Evolutionary conservation across 441 rosid species (phyloP), one percentile per base, ranked within the genome.

Genomic region (Corymbia citriodora): DNA sequence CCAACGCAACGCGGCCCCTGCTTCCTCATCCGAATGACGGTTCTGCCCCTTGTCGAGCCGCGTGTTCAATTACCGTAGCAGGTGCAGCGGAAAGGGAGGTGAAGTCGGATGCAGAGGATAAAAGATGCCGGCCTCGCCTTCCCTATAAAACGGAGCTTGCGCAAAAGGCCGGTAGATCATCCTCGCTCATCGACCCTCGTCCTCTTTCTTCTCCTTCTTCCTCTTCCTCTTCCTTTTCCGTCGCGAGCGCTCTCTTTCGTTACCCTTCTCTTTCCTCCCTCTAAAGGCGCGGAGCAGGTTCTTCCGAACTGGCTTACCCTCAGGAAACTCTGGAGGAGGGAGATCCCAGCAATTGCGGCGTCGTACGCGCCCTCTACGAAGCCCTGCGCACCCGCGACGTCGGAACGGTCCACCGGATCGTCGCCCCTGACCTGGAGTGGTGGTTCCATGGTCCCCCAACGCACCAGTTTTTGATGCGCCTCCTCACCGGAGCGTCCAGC

Each of bases 381-480:
- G 95, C 95, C 68, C 90, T 94, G n/a, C 88, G 23, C 72, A n/a
- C 70, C 15, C 91, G 70, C 17, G 93, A 93, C 90, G 93, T 91
- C 6, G 74, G 50, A 45, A 90, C 88, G 86, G 95, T 93, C 70
- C 93, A 93, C 86, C 90, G 88, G 19, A 83, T 91, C 86, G 90
- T 94, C 11, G 91, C 91, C 25, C 82, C 92, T 8, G 94, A 94
- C 91, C 94, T 93, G 25, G 95, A 93, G 89, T 93, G 95, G 95
- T 93, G 94, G 94, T 93, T 93, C 92, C 95, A 93, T 55, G 94
- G 95, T 27, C 95, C 95, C 2, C 95, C 95, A 3, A 12, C 90
- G 53, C 94, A 93, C 92, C 93, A 93, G 90, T 90, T 92, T 88
- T 91, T 94, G 93, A 93, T 92, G 93, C 93, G 86, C 87, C 68